Conservation (phyloP, 163 green algal genomes). For the Coccomyxa subellipsoidea region DNA sequence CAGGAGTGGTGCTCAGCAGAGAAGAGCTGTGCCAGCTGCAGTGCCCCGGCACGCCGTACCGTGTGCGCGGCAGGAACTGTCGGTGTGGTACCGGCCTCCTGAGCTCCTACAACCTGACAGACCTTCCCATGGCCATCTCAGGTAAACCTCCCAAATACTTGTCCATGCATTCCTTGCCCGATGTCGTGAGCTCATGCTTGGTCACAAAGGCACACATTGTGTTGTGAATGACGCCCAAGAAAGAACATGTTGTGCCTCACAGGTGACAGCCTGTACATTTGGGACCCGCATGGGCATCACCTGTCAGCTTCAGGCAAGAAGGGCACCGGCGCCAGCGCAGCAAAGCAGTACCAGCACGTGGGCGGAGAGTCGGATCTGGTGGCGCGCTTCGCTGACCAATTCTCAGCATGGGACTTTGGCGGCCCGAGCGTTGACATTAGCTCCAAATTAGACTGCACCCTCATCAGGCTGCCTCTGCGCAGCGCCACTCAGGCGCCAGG, state of each 20-base stretch:
- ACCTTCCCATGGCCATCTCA: background rate
- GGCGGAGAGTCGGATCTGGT: background rate
- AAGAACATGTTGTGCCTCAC: background rate
- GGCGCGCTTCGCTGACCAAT: background rate
- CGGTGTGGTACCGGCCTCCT: constrained; percentile 20
- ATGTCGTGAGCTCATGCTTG: no score
- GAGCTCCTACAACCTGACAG: constrained; percentile 4
- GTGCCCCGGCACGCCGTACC: background rate
- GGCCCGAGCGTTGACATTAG: background rate
- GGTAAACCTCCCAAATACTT: no score
- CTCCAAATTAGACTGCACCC: background rate
- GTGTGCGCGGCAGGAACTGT: background rate
- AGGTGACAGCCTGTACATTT: background rate
- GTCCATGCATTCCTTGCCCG: no score
- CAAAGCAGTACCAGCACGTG: background rate
- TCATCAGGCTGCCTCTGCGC: background rate
- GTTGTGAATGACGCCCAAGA: background rate
- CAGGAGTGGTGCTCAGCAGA: background rate
- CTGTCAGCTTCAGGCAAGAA: background rate
- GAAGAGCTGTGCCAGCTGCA: background rate
- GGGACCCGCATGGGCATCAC: background rate
- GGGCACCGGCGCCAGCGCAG: background rate
- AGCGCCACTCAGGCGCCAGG: background rate
- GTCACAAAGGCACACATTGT: background rate
- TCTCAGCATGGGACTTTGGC: background rate